These are phyloP conservation scores for Russula brevipes DNA, from an alignment of 768 basidiomycete genomes.

Conservation along the genomic window DNA sequence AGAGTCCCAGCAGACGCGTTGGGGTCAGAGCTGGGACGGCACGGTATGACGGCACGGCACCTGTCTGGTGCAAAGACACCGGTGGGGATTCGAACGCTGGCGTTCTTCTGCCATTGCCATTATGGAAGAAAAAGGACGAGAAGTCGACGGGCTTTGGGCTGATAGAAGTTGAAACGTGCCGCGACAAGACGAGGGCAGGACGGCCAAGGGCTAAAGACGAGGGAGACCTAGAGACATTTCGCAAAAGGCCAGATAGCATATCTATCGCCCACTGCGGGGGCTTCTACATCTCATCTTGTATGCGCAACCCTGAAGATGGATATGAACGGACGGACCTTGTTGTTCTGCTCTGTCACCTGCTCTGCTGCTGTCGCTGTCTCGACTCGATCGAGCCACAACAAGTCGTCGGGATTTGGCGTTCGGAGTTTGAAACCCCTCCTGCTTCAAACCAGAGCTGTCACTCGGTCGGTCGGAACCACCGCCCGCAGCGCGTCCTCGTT, in stretches of 20 bases:
- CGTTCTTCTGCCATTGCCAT: neutral
- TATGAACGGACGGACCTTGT: neutral
- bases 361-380: no score
- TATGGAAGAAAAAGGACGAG: conserved; percentile 19
- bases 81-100: neutral
- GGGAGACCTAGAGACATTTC: conserved; percentile 5
- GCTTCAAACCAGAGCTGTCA: neutral
- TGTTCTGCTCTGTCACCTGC: neutral
- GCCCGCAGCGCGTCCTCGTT: neutral
- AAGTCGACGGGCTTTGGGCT: conserved; percentile 10
- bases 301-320: neutral
- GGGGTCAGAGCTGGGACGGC: conserved; percentile 40
- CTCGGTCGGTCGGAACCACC: neutral
- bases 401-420: neutral
- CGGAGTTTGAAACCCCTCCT: conserved; percentile 3
- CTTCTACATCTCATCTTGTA: neutral
- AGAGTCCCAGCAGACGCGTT: conserved; percentile 53
- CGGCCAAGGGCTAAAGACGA: neutral
- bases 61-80: neutral
- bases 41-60: conserved; percentile 25
- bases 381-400: no score
- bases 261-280: neutral
- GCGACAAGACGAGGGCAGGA: conserved; percentile 18
- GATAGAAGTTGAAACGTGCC: conserved; percentile 4
- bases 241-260: conserved; percentile 6